Evolutionary conservation across 495 filamentous ascomycete genomes (phyloP), one percentile per base, ranked within the genome.

Genomic region (Penicillium lagena): DNA sequence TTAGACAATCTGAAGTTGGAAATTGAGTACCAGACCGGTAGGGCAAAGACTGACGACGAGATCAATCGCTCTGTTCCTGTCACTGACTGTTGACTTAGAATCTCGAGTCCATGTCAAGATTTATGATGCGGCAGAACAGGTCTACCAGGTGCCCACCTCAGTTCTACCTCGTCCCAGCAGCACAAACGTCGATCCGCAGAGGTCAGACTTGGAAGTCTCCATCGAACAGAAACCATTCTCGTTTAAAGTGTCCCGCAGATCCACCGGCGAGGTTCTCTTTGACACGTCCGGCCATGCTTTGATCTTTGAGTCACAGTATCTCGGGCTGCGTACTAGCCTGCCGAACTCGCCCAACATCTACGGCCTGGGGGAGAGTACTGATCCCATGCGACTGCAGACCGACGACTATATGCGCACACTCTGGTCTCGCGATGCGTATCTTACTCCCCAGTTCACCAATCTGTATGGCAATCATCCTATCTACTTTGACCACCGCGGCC

Each of bases 51-150:
- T n/a, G n/a, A n/a, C n/a, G n/a, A n/a, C n/a, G n/a, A n/a, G n/a
- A n/a, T n/a, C n/a, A n/a, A n/a, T n/a, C n/a, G n/a, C n/a, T n/a
- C n/a, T n/a, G n/a, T n/a, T n/a, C n/a, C n/a, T n/a, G n/a, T n/a
- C n/a, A n/a, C n/a, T n/a, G n/a, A n/a, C n/a, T n/a, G n/a, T n/a
- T n/a, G n/a, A n/a, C n/a, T n/a, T n/a, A n/a, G n/a, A n/a, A n/a
- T n/a, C n/a, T n/a, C 83, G 89, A 12, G 78, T 94, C 9, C 89
- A 93, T 62, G 83, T 94, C 50, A 81, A 85, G 57, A 91, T 95
- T 45, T 79, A 85, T 45, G 89, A 94, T 63, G 68, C 77, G 15
- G 78, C 73, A 12, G 78, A 87, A 41, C 70, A 78, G 40, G 72
- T 86, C 14, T 95, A 90, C 54, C 85, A 93, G 59, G 79, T 95